phyloP scores from a whole-genome alignment of 768 basidiomycete genomes.

The Boletus barrowsii region DNA sequence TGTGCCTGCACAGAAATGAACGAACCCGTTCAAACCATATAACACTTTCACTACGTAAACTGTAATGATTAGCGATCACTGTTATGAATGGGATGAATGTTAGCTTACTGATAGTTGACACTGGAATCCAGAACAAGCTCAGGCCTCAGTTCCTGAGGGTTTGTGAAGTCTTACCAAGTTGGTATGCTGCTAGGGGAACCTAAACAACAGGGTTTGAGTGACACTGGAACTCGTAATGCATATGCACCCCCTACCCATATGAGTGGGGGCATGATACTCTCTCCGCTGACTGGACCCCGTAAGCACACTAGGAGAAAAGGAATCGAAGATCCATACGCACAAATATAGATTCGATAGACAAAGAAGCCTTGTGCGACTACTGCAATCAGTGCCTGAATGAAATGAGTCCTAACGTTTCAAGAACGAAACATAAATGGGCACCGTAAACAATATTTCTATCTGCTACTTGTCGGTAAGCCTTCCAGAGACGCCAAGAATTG shows the following conservation, averaged over 20 bases:
- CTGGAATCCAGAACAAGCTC: neutral
- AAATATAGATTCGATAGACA: constrained; percentile 7
- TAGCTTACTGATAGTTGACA: neutral
- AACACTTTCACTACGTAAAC: constrained; percentile 3
- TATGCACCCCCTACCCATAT: constrained; percentile 3
- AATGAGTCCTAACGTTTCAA: neutral
- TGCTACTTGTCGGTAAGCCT: neutral
- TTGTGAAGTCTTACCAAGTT: constrained; percentile 6
- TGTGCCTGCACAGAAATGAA: neutral
- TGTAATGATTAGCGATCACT: neutral
- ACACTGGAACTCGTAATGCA: neutral
- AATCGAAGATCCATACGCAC: neutral
- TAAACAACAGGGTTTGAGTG: neutral
- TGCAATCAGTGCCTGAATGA: neutral
- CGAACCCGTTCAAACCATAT: constrained; percentile 1
- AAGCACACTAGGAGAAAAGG: neutral
- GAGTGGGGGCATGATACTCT: neutral
- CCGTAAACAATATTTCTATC: constrained; percentile 3
- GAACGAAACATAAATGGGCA: neutral
- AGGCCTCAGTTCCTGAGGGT: neutral
- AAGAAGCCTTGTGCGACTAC: constrained; percentile 6
- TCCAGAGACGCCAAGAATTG: neutral
- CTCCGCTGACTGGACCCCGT: neutral
- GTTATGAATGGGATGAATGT: neutral
- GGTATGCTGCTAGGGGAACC: constrained; percentile 1